Percentiles rank a stretch among this genome's conserved stretches.
Conservation (phyloP, 2,329 filamentous ascomycete species). For the Aureobasidium melanogenum region DNA sequence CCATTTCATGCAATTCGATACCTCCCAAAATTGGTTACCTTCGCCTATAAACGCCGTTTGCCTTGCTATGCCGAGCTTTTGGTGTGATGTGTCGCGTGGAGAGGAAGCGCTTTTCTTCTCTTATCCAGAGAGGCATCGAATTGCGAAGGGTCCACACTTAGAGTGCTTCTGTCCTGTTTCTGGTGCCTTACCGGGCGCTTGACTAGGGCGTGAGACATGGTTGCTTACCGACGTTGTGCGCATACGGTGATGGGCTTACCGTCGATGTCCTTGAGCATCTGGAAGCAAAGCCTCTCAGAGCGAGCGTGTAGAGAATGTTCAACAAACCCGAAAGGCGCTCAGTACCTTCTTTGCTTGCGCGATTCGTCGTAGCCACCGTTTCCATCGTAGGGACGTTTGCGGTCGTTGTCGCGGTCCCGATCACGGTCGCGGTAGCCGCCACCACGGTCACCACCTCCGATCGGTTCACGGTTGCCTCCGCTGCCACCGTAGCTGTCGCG, state of each 20-base stretch:
- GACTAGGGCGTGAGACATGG: slow-evolving; percentile 9
- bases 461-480: slow-evolving; percentile 32
- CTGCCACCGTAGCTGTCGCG: slow-evolving; percentile 47
- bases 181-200: slow-evolving; percentile 10
- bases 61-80: background rate
- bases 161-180: background rate
- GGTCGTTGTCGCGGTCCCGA: slow-evolving; percentile 41
- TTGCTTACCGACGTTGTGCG: slow-evolving; percentile 9
- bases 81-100: background rate
- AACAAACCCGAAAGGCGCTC: slow-evolving; percentile 18
- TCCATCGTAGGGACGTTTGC: slow-evolving; percentile 61
- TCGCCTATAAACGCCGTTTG: slow-evolving; percentile 6
- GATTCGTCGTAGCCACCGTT: slow-evolving; percentile 62
- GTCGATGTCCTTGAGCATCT: background rate
- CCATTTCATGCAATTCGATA: slow-evolving; percentile 5
- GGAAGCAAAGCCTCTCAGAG: background rate
- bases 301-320: background rate
- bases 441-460: slow-evolving; percentile 29
- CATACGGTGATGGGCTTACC: slow-evolving; percentile 9
- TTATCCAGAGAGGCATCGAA: background rate
- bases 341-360: slow-evolving; percentile 53
- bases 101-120: background rate
- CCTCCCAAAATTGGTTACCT: background rate
- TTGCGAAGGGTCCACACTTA: background rate
- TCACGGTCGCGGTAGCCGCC: slow-evolving; percentile 45